A percentile compares a stretch with the other conserved stretches of the same genome.
phyloP scores from a whole-genome alignment of 306 rosid genomes.

The Dryas octopetala region DNA sequence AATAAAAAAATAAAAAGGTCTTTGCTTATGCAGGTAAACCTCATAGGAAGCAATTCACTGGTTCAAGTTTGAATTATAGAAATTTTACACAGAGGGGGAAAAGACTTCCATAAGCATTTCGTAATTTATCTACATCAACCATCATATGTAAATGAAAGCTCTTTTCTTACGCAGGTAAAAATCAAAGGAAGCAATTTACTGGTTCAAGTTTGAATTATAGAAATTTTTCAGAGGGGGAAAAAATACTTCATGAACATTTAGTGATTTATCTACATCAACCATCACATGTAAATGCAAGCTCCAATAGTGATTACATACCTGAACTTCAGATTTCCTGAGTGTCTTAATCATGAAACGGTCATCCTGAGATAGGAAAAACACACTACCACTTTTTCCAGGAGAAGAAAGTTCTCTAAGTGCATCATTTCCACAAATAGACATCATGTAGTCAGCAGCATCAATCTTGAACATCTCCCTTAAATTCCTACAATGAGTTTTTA shows the following conservation, averaged over 20 bases:
- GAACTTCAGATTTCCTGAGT: constrained; percentile 92
- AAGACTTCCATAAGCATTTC: background rate
- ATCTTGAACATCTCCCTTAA: constrained; percentile 97
- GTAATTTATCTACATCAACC: background rate
- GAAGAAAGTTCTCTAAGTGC: constrained; percentile 95
- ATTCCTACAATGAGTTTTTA: constrained; percentile 53
- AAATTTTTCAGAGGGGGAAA: background rate
- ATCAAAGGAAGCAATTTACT: constrained; percentile 8
- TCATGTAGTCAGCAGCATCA: constrained; percentile 99
- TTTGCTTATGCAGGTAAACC: background rate
- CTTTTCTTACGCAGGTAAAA: background rate
- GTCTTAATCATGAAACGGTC: constrained; percentile 99
- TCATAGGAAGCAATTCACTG: constrained; percentile 8
- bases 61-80: constrained; percentile 1
- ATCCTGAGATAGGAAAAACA: constrained; percentile 94
- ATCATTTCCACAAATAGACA: constrained; percentile 99
- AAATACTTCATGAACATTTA: constrained; percentile 1
- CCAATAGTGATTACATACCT: constrained; percentile 59
- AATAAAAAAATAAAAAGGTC: background rate
- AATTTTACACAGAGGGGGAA: background rate
- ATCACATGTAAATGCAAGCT: constrained; percentile 16
- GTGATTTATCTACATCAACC: background rate
- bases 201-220: constrained; percentile 1
- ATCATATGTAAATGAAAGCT: constrained; percentile 8
- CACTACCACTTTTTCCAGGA: constrained; percentile 99